A percentile compares a stretch with the other conserved stretches of the same genome.
phyloP scores from a whole-genome alignment of 1,139 yeast genomes.

The Geotrichum australiense region DNA sequence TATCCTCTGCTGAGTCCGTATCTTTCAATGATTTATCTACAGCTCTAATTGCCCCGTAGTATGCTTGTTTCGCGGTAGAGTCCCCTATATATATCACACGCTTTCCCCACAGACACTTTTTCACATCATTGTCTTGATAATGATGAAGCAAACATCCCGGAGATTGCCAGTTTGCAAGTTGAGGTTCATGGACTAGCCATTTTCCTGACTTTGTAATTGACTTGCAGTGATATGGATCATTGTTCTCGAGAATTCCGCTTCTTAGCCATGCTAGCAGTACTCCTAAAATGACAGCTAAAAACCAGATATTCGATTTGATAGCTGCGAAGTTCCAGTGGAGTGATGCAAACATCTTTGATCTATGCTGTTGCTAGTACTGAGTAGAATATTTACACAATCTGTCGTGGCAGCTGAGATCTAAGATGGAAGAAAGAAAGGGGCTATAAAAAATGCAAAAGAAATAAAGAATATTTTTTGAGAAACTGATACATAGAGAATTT shows the following conservation, averaged over 20 bases:
- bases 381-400: no score
- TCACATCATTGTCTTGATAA: conserved; percentile 19
- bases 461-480: no score
- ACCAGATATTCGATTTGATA: conserved; percentile 11
- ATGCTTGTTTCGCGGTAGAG: conserved; percentile 24
- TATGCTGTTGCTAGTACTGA: no score
- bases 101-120: conserved; percentile 19
- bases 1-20: conserved; percentile 16
- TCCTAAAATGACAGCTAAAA: conserved; percentile 5
- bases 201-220: conserved; percentile 13
- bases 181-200: conserved; percentile 17
- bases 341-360: conserved; percentile 5
- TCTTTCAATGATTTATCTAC: conserved; percentile 20
- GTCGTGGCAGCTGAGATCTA: no score
- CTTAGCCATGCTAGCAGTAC: conserved; percentile 5
- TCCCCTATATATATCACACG: conserved; percentile 24
- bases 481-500: no score
- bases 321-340: conserved; percentile 10
- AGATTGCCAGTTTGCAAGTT: conserved; percentile 24
- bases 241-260: conserved; percentile 1
- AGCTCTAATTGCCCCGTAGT: conserved; percentile 20
- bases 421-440: no score
- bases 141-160: conserved; percentile 23
- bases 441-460: no score
- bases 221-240: conserved; percentile 15